These are phyloP conservation scores for Amphirosellinia nigrospora DNA, from an alignment of 495 filamentous ascomycete species.

Conservation along the genomic window DNA sequence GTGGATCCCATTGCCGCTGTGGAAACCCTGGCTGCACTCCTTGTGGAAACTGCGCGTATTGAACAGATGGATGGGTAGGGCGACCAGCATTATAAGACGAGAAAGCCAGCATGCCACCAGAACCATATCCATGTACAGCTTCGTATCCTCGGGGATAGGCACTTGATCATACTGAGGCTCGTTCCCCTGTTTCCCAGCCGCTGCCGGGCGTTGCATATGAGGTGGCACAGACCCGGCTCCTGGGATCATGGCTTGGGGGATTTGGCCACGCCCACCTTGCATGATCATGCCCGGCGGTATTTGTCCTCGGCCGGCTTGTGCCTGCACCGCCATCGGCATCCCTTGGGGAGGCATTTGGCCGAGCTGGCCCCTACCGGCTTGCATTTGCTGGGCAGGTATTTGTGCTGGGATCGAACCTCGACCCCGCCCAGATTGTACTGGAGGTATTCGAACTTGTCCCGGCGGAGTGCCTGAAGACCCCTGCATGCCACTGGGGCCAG, in stretches of 20 bases:
- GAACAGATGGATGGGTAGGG: slow-evolving; percentile 25
- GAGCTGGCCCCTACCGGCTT: slow-evolving; percentile 14
- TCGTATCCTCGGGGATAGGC: slow-evolving; percentile 54
- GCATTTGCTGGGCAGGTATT: slow-evolving; percentile 27
- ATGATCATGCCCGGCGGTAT: slow-evolving; percentile 28
- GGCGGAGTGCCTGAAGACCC: slow-evolving; percentile 31
- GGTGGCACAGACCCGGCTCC: not conserved
- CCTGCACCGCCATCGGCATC: not conserved
- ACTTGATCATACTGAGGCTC: slow-evolving; percentile 54
- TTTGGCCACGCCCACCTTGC: slow-evolving; percentile 29
- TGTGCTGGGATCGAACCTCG: slow-evolving; percentile 20
- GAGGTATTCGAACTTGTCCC: slow-evolving; percentile 42
- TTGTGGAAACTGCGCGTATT: slow-evolving; percentile 29
- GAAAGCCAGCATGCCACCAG: slow-evolving; percentile 36
- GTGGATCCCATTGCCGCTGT: slow-evolving; percentile 34
- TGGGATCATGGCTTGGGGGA: not conserved
- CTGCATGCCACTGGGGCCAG: not conserved
- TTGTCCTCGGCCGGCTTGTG: slow-evolving; percentile 24
- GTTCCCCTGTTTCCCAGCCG: slow-evolving; percentile 8
- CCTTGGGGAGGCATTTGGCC: slow-evolving; percentile 26
- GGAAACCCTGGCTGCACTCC: slow-evolving; percentile 9
- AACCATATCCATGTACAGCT: slow-evolving; percentile 53
- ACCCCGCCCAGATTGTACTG: slow-evolving; percentile 37
- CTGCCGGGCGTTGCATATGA: not conserved
- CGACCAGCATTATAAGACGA: slow-evolving; percentile 46